Evolutionary conservation across 345 rosid genomes (phyloP), one percentile per base, ranked within the genome.

Genomic region (Citrus medica): DNA sequence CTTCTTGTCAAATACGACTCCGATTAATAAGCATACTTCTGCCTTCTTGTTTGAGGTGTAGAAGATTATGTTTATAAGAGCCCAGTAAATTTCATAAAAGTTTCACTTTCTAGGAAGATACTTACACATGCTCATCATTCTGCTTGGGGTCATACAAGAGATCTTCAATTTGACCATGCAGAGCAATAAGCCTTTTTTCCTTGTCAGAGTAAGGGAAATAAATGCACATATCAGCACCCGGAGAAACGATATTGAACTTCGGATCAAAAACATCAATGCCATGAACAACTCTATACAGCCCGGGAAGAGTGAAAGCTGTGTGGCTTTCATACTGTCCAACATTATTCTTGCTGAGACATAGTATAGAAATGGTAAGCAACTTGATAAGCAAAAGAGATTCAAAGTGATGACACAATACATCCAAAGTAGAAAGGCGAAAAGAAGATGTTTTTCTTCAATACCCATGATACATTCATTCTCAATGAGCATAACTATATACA

Each of bases 231-330:
- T 91, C 91, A 51, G 91, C 92, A 30, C 90, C 92, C 48, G 91
- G 94, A 51, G 92, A 89, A 58, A 88, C 94, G 22, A 89, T 89
- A 27, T 88, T 91, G 74, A 91, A 89, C 81, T 89, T 89, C 8
- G 94, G 89, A 81, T 89, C 85, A 64, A 87, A 89, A 69, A 91
- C 92, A 79, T 91, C 81, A 12, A 91, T 83, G 32, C 94, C 94
- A 62, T 91, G 91, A 63, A 89, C 90, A 79, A 89, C 92, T 33
- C 85, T 80, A 63, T 91, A 89, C 56, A 85, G 85, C 51, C 92
- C 91, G 33, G 92, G 92, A 61, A 90, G 88, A 62, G 92, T 89
- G 74, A 89, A 90, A 78, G 90, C 85, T 27, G 92, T 84, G 88
- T 86, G 92, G 87, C 89, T 84, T 75, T 87, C 87, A 21, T 90